Evolutionary conservation across 495 filamentous ascomycete species (phyloP).

Genomic region (Aspergillus hancockii): DNA sequence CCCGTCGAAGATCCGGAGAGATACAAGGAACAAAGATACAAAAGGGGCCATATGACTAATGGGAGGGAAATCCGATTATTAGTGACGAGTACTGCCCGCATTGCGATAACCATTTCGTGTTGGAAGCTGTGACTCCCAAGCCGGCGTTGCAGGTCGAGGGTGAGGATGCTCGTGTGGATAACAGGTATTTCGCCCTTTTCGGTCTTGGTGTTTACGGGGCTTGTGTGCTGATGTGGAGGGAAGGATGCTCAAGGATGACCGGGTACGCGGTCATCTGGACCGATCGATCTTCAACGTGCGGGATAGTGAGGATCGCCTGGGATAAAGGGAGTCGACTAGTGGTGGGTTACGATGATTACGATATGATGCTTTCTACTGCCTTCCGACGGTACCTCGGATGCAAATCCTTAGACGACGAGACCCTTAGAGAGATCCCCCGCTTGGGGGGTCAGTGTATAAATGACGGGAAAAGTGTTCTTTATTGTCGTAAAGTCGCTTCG

Average conservation of each 20-base stretch:
- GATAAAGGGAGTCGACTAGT: constrained; percentile 40
- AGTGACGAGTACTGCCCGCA: constrained; percentile 99
- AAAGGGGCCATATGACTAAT: constrained; percentile 4
- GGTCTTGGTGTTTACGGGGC: not conserved
- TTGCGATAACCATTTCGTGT: constrained; percentile 96
- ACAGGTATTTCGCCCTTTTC: constrained; percentile 41
- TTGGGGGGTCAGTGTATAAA: not conserved
- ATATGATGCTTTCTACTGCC: constrained; percentile 23
- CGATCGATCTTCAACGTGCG: constrained; percentile 73
- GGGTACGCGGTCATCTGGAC: constrained; percentile 62
- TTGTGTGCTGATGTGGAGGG: not conserved
- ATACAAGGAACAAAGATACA: too few relatives aligned
- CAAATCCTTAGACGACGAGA: not conserved
- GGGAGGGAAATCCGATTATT: constrained; percentile 7
- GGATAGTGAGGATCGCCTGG: constrained; percentile 71
- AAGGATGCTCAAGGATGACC: constrained; percentile 92
- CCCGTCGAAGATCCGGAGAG: not conserved
- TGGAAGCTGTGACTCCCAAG: constrained; percentile 83
- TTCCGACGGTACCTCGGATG: not conserved
- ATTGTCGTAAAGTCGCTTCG: constrained; percentile 7
- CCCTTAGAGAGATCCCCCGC: not conserved
- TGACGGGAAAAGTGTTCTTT: constrained; percentile 3
- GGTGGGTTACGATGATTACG: constrained; percentile 36
- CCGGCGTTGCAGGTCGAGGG: constrained; percentile 81
- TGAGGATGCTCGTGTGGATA: constrained; percentile 81